Percentiles rank a stretch among this genome's conserved stretches.
Evolutionary conservation across 192 early-diverging fungal species (phyloP).

Genomic region (Powellomyces hirtus): DNA sequence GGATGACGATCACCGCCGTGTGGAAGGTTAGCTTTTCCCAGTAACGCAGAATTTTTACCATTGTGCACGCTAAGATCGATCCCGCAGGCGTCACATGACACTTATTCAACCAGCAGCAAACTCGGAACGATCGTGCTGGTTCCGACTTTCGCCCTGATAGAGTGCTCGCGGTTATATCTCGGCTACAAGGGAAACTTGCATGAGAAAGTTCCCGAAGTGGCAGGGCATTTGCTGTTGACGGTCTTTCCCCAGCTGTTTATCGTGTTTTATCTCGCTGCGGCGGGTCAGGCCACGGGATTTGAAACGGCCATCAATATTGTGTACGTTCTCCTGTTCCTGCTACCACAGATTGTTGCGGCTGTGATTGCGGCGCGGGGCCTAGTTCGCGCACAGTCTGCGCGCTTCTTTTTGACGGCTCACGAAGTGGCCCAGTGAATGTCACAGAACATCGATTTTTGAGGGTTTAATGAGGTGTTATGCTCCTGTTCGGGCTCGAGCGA

Average conservation of each 20-base stretch:
- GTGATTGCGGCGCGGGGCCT: conserved; percentile 30
- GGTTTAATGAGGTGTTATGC: too few species aligned
- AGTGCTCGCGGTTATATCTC: conserved; percentile 35
- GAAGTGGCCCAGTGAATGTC: too few species aligned
- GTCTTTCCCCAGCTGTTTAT: conserved; percentile 37
- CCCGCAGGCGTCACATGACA: neutral
- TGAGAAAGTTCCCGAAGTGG: conserved; percentile 45
- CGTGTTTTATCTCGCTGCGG: conserved; percentile 25
- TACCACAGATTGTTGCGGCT: conserved; percentile 25
- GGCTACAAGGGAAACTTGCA: conserved; percentile 42
- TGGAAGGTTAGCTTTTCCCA: conserved; percentile 31
- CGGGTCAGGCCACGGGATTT: conserved; percentile 20
- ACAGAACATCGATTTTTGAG: too few species aligned
- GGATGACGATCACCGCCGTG: conserved; percentile 14
- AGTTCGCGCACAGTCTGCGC: conserved; percentile 32
- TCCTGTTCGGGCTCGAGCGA: too few species aligned
- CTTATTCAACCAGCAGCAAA: neutral
- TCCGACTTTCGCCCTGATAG: conserved; percentile 27
- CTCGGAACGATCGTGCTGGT: neutral
- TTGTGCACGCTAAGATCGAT: neutral
- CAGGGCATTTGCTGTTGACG: conserved; percentile 39
- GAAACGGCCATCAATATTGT: conserved; percentile 33
- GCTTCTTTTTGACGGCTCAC: conserved; percentile 24
- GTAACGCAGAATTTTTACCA: neutral
- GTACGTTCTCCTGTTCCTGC: conserved; percentile 28